Conservation (phyloP, 208 protist species). For the Leishmania mexicana region DNA sequence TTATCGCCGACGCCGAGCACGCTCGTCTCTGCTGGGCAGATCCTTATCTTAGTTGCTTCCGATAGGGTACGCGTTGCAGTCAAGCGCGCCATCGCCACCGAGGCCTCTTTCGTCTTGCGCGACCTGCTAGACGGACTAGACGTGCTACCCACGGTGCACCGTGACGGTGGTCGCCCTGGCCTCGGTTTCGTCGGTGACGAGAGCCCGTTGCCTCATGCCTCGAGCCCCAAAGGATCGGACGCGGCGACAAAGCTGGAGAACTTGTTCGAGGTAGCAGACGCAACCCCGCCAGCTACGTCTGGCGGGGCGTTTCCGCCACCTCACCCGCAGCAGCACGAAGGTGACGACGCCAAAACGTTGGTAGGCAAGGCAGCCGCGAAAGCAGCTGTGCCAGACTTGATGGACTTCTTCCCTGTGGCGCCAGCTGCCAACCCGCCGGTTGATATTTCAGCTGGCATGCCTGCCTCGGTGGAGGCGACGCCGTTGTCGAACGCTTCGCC, state of each 20-base stretch:
- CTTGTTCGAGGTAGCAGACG: slow-evolving; percentile 15
- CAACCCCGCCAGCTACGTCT: background rate
- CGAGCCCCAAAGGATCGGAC: background rate
- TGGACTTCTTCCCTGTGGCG: slow-evolving; percentile 24
- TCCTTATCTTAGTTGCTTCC: slow-evolving; percentile 66
- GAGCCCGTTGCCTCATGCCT: background rate
- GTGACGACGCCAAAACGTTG: background rate
- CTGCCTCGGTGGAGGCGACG: background rate
- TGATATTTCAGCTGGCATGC: background rate
- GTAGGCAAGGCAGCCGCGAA: background rate
- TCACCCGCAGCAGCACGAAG: background rate
- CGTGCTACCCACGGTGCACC: slow-evolving; percentile 3
- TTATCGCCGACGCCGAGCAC: slow-evolving; percentile 4
- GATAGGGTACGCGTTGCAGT: slow-evolving; percentile 67
- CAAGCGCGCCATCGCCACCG: slow-evolving; percentile 67
- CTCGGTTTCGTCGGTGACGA: background rate
- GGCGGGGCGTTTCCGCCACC: background rate
- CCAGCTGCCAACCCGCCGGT: slow-evolving; percentile 1
- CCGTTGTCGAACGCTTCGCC: background rate
- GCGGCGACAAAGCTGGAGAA: slow-evolving; percentile 19
- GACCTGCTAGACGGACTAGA: slow-evolving; percentile 78
- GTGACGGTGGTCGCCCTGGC: slow-evolving; percentile 4
- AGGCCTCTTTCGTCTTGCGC: slow-evolving; percentile 75
- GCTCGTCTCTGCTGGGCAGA: slow-evolving; percentile 20
- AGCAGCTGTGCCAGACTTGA: slow-evolving; percentile 22